Evolutionary conservation across 306 rosid genomes (phyloP).

Genomic region (Argentina anserina): DNA sequence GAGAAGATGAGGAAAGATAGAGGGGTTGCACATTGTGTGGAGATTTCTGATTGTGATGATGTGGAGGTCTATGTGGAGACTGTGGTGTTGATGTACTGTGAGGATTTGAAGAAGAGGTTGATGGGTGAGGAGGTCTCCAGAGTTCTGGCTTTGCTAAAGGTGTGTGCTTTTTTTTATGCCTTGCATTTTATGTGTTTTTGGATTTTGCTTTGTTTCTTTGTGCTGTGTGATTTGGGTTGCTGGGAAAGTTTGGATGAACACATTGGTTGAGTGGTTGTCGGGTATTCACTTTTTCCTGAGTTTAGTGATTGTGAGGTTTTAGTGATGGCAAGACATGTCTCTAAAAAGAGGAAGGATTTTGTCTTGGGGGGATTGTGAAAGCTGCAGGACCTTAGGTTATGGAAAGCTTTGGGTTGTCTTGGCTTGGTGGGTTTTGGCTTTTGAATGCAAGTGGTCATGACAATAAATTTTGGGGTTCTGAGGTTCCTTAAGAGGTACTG

Average conservation of each 20-base stretch:
- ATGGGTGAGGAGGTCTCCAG: constrained; percentile 63
- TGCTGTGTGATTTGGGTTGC: not conserved
- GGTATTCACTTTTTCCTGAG: not conserved
- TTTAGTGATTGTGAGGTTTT: not conserved
- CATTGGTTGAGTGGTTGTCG: not conserved
- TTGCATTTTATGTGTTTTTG: not conserved
- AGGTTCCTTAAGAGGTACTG: not conserved
- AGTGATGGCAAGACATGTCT: not conserved
- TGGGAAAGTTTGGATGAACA: constrained; percentile 20
- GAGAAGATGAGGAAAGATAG: constrained; percentile 54
- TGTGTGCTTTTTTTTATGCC: constrained; percentile 13
- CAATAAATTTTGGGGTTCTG: not conserved
- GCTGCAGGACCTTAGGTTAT: not conserved
- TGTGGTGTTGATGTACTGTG: constrained; percentile 75
- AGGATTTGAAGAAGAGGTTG: constrained; percentile 56
- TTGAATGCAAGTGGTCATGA: not conserved
- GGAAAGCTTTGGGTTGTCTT: not conserved
- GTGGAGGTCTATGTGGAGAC: constrained; percentile 75
- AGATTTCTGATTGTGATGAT: constrained; percentile 88
- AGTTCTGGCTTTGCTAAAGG: constrained; percentile 85
- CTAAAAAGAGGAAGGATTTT: not conserved
- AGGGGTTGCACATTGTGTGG: constrained; percentile 57
- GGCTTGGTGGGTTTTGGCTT: not conserved
- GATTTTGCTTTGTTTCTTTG: not conserved
- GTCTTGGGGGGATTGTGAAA: not conserved